These are phyloP conservation scores for Leccinum huronense DNA, from an alignment of 1,284 basidiomycete genomes.

Conservation along the genomic window DNA sequence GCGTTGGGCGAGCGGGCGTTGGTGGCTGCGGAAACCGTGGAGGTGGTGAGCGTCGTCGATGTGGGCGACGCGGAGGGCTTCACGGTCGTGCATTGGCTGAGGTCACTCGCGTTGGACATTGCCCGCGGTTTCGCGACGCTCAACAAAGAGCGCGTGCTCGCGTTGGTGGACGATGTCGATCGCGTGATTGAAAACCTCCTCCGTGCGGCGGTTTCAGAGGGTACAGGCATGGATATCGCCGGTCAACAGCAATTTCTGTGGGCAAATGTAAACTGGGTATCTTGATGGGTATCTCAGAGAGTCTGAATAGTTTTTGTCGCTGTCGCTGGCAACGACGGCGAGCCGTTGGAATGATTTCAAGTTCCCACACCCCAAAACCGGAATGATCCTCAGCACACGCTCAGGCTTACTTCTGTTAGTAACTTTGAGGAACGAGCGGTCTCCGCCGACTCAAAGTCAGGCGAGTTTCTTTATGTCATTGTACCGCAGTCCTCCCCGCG, in stretches of 20 bases:
- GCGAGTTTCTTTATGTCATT: background rate
- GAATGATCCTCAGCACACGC: too few relatives aligned
- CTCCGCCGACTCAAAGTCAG: background rate
- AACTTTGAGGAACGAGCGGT: too few relatives aligned
- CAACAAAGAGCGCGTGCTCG: slow-evolving; percentile 21
- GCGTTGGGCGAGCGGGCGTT: slow-evolving; percentile 33
- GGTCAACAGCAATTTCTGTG: slow-evolving; percentile 5
- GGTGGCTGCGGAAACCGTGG: slow-evolving; percentile 17
- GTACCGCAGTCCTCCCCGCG: background rate
- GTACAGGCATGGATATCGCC: slow-evolving; percentile 26
- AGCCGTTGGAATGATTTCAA: slow-evolving; percentile 5
- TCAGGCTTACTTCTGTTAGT: too few relatives aligned
- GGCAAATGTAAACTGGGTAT: background rate
- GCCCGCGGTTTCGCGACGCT: slow-evolving; percentile 32
- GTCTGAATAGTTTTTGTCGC: slow-evolving; percentile 16
- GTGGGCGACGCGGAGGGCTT: slow-evolving; percentile 35
- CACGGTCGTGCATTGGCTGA: slow-evolving; percentile 43
- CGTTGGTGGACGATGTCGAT: slow-evolving; percentile 19
- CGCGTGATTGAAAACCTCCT: slow-evolving; percentile 30
- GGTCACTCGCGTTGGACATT: slow-evolving; percentile 35
- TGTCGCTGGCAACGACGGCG: slow-evolving; percentile 18
- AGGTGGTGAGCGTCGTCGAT: slow-evolving; percentile 28
- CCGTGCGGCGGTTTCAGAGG: slow-evolving; percentile 33
- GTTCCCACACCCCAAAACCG: slow-evolving; percentile 20
- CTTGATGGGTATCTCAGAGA: slow-evolving; percentile 14